Percentiles rank a stretch among this genome's conserved stretches.
phyloP scores from a whole-genome alignment of 768 basidiomycete species.

The Amanita polypyramis region DNA sequence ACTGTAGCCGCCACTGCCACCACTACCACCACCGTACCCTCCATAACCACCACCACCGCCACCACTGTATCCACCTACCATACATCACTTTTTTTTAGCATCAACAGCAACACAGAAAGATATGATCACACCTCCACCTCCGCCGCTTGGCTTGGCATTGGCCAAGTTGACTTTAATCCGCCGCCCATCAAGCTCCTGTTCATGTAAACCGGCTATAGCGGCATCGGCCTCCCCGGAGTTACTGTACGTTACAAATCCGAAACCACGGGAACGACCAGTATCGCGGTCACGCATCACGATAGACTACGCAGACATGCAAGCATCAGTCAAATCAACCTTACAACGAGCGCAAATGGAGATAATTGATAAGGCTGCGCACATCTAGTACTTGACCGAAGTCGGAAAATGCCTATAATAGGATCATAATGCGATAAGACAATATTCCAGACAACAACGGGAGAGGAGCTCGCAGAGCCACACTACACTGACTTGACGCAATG shows the following conservation, averaged over 20 bases:
- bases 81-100: too few relatives aligned
- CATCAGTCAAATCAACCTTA: constrained; percentile 28
- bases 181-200: constrained; percentile 89
- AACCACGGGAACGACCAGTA: constrained; percentile 93
- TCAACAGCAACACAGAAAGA: constrained; percentile 2
- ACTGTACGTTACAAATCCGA: constrained; percentile 87
- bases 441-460: constrained; percentile 21
- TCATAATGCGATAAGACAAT: constrained; percentile 41
- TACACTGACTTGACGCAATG: constrained; percentile 78
- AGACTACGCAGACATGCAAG: constrained; percentile 48
- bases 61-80: constrained; percentile 14
- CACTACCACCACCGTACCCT: constrained; percentile 14
- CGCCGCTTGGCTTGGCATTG: constrained; percentile 54
- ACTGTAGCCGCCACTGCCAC: background rate
- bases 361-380: constrained; percentile 60
- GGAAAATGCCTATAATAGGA: constrained; percentile 71
- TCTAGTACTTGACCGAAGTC: constrained; percentile 77
- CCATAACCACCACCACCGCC: constrained; percentile 15
- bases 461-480: constrained; percentile 23
- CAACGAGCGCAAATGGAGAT: constrained; percentile 14
- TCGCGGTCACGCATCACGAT: constrained; percentile 99
- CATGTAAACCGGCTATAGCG: constrained; percentile 73
- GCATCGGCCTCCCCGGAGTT: constrained; percentile 54
- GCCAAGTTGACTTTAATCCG: constrained; percentile 84
- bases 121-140: constrained; percentile 26